phyloP scores from a whole-genome alignment of 164 flowering plant genomes.

The Echeveria elegans region DNA sequence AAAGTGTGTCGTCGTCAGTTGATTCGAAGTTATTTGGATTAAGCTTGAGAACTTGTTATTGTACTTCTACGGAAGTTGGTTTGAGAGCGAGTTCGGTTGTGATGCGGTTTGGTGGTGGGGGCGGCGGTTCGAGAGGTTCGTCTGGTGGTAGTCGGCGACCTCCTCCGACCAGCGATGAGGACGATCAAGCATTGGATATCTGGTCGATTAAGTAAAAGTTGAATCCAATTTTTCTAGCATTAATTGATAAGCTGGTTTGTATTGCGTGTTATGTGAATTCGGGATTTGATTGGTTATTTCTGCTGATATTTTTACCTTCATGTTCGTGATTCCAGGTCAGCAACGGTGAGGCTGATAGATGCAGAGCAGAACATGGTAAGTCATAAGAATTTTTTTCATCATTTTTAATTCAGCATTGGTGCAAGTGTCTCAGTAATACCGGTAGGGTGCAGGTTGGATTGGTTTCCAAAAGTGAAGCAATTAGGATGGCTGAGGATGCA shows the following conservation, averaged over 20 bases:
- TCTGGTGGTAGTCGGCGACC: constrained; percentile 13
- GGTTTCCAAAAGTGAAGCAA: constrained; percentile 53
- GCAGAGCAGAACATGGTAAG: constrained; percentile 70
- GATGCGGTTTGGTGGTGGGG: constrained; percentile 13
- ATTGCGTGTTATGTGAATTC: constrained; percentile 1
- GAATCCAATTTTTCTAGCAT: neutral
- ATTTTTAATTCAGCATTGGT: neutral
- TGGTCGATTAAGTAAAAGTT: constrained; percentile 39
- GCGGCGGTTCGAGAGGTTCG: constrained; percentile 19
- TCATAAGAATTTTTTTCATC: neutral
- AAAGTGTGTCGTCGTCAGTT: neutral
- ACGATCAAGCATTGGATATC: constrained; percentile 41
- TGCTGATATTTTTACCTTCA: no score
- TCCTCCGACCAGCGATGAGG: constrained; percentile 19
- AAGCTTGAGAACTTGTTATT: neutral
- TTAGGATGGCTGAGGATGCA: constrained; percentile 67
- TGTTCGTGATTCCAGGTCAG: constrained; percentile 51
- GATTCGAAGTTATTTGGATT: neutral
- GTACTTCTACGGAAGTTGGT: neutral
- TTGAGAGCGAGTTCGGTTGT: neutral
- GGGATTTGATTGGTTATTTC: neutral
- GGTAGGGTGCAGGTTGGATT: constrained; percentile 50
- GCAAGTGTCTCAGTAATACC: neutral
- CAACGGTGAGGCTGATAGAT: constrained; percentile 73
- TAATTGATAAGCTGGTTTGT: constrained; percentile 2